Evolutionary conservation across 1,139 yeast species (phyloP).

Genomic region (Debaryomycetaceae sp.): DNA sequence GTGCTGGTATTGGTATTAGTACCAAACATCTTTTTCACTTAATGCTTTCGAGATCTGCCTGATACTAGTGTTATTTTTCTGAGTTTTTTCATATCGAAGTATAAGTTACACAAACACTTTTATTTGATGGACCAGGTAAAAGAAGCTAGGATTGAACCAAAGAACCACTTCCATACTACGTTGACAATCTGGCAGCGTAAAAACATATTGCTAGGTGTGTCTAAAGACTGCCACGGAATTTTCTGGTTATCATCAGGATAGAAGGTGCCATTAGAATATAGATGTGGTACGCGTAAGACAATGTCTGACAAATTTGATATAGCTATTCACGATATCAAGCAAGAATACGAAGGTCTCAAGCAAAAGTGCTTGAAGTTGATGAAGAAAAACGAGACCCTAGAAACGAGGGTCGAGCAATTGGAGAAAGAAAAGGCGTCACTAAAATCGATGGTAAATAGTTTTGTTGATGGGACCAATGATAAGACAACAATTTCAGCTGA

Average conservation of each 20-base stretch:
- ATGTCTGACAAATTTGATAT: slow-evolving; percentile 1
- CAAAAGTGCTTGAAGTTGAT: slow-evolving; percentile 1
- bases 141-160: background rate
- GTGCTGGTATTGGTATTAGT: slow-evolving; percentile 4
- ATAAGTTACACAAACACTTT: background rate
- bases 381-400: slow-evolving; percentile 7
- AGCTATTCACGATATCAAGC: background rate
- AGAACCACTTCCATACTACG: too few relatives aligned
- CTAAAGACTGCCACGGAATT: too few relatives aligned
- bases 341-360: slow-evolving; percentile 1
- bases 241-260: too few relatives aligned
- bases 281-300: background rate
- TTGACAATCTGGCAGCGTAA: too few relatives aligned
- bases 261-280: background rate
- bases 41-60: background rate
- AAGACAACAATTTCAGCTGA: background rate
- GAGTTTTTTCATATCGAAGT: background rate
- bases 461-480: background rate
- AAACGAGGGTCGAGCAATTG: slow-evolving; percentile 4
- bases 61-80: background rate
- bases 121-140: background rate
- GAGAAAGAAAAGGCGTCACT: slow-evolving; percentile 4
- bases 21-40: slow-evolving; percentile 9
- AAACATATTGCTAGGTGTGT: too few relatives aligned
- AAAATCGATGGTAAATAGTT: background rate